Base-by-base conservation (phyloP, 192 early-diverging fungal genomes). In the Powellomyces hirtus region DNA sequence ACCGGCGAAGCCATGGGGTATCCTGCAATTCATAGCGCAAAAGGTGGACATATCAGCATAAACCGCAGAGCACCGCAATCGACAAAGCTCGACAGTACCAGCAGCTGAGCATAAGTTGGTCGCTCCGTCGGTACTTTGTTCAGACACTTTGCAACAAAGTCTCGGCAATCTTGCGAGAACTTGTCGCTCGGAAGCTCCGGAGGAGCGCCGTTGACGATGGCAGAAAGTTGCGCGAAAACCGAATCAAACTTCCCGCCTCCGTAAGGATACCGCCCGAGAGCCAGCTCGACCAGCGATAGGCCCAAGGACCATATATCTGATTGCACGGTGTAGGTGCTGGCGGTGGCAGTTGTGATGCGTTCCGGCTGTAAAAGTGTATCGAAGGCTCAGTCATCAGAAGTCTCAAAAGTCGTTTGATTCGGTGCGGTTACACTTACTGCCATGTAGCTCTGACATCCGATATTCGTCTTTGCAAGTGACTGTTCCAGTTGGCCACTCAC, bases 271-370 rank as follows among this genome's bases (percentile, higher is more conserved):
- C 83, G 80, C 29, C 92, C 93, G 14, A 78, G 84, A 27, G 88
- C 93, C 50, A 89, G 82, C 76, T 98, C 95, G 34, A 98, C 78
- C 66, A 95, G 79, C 11, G 93, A 88, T 20, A 98, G 72, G 10
- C 95, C 95, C 24, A 98, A 81, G 6, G 90, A 92, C 95, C 95
- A 98, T 13, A 98, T 89, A 72, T 98, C 95, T 5, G 94, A 94
- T 35, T 90, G 85, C 2, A 94, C 91, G 0, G 91, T 89, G 70
- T 96, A 96, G 1, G 83, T 79, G 4, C 84, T 78, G 11, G 84
- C 72, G 24, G 79, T 78, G 3, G 62, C 70, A 2, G 64, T 78
- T 14, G 81, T 79, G 61, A 98, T 95, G 24, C 95, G 91, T 72
- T 98, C 95, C 22, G 95, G 95, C 85, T 92, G 44, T 5, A 70